Evolutionary conservation across 2,329 filamentous ascomycete species (phyloP).

Genomic region (Botrytis hyacinthi): DNA sequence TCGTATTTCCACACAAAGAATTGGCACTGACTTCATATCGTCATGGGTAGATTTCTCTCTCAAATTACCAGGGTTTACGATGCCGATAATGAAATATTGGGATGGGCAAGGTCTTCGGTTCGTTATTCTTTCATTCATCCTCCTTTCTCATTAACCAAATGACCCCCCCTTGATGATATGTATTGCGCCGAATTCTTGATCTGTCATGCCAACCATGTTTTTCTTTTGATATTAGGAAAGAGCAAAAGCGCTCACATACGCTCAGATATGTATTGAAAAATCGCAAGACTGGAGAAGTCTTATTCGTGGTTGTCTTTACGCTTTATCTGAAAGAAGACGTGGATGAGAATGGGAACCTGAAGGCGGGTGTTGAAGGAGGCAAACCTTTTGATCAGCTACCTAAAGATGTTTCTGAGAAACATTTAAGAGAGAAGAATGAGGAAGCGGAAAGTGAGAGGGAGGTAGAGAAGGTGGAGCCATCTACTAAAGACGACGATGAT

Average conservation of each 20-base stretch:
- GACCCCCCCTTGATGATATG: not conserved
- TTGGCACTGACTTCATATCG: not conserved
- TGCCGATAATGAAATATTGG: constrained; percentile 76
- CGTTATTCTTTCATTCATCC: constrained; percentile 36
- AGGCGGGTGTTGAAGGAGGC: constrained; percentile 39
- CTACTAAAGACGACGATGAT: constrained; percentile 6
- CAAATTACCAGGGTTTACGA: constrained; percentile 67
- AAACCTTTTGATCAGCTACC: constrained; percentile 31
- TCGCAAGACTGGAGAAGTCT: constrained; percentile 66
- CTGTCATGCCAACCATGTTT: constrained; percentile 18
- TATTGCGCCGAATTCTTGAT: constrained; percentile 13
- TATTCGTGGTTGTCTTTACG: constrained; percentile 79
- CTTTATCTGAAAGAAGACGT: constrained; percentile 68
- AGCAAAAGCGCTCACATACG: constrained; percentile 65
- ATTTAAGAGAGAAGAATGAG: constrained; percentile 26
- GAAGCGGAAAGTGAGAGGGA: constrained; percentile 19
- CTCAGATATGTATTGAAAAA: constrained; percentile 93
- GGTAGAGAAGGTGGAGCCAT: constrained; percentile 23
- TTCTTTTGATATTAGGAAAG: constrained; percentile 33
- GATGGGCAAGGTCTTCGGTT: constrained; percentile 75
- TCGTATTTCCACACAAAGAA: too few relatives aligned
- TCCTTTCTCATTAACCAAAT: not conserved
- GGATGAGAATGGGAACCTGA: constrained; percentile 57
- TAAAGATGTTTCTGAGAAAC: constrained; percentile 21
- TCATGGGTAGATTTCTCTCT: constrained; percentile 58